Conservation (phyloP, 495 filamentous ascomycete genomes). For the Tuber microsphaerosporum region DNA sequence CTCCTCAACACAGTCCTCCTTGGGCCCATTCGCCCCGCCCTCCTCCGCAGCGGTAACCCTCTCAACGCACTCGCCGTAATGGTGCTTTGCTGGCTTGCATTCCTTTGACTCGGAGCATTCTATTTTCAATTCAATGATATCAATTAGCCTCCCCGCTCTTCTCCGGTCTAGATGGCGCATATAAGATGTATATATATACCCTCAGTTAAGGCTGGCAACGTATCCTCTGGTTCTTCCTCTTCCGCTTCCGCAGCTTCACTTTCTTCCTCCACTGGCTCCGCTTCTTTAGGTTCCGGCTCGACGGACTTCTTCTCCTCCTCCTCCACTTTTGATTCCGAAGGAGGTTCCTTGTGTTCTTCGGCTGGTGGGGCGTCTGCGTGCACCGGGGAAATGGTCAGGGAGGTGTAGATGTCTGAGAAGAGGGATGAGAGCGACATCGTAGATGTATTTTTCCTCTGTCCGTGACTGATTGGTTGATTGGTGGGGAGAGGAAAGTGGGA, state of each 20-base stretch:
- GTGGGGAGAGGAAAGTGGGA: conserved; percentile 15
- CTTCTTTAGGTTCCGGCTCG: conserved; percentile 56
- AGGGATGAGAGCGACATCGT: conserved; percentile 60
- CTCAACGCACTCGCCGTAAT: conserved; percentile 95
- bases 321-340: conserved; percentile 46
- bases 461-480: not conserved
- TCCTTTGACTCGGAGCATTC: conserved; percentile 79
- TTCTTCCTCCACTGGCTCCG: conserved; percentile 82
- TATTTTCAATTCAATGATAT: conserved; percentile 44
- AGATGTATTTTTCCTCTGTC: conserved; percentile 1
- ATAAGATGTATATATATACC: conserved; percentile 54
- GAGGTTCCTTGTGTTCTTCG: conserved; percentile 46
- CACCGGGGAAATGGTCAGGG: conserved; percentile 53
- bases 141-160: conserved; percentile 10
- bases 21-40: conserved; percentile 55
- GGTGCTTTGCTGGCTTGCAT: conserved; percentile 86
- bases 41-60: conserved; percentile 72
- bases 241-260: conserved; percentile 87
- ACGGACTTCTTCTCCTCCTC: conserved; percentile 47
- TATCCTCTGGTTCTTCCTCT: conserved; percentile 81
- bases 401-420: conserved; percentile 56
- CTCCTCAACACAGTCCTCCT: conserved; percentile 98
- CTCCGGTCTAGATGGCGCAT: conserved; percentile 15
- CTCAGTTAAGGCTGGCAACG: conserved; percentile 81
- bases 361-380: conserved; percentile 55